phyloP scores from a whole-genome alignment of 441 rosid species.

The Viola pubescens region DNA sequence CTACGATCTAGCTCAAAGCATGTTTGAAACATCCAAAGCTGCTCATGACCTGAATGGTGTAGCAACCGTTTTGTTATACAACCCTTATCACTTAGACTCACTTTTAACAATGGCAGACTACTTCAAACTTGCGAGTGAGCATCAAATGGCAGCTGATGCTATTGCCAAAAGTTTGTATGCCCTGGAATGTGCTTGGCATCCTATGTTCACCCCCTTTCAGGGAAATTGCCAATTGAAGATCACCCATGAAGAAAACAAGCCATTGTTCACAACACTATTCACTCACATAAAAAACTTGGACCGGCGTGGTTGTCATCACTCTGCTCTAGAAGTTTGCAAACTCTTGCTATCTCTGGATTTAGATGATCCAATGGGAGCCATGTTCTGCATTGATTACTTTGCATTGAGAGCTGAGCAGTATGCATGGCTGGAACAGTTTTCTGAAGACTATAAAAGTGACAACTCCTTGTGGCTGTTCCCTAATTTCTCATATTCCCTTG shows the following conservation, averaged over 20 bases:
- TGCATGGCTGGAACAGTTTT: constrained; percentile 68
- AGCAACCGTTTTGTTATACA: constrained; percentile 50
- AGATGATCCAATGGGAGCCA: constrained; percentile 78
- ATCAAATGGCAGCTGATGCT: constrained; percentile 80
- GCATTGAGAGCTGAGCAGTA: constrained; percentile 82
- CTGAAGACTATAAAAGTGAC: constrained; percentile 63
- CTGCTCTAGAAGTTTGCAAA: constrained; percentile 86
- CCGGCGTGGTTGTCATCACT: constrained; percentile 83
- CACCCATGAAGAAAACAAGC: constrained; percentile 69
- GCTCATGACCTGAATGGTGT: constrained; percentile 76
- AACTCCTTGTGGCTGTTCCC: constrained; percentile 86
- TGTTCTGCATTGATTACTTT: constrained; percentile 86
- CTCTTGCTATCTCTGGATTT: constrained; percentile 67
- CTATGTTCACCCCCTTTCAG: constrained; percentile 66
- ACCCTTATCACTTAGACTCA: constrained; percentile 84
- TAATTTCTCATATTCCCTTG: constrained; percentile 77
- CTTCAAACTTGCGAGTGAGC: constrained; percentile 73
- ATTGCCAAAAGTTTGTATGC: constrained; percentile 73
- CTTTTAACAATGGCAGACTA: constrained; percentile 88
- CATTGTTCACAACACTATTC: constrained; percentile 64
- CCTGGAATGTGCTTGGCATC: constrained; percentile 87
- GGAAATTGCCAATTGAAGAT: constrained; percentile 73
- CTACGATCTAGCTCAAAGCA: constrained; percentile 61
- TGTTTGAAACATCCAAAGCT: constrained; percentile 79
- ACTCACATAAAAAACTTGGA: constrained; percentile 86